These are phyloP conservation scores for Oldenlandia corymbosa DNA, from an alignment of 257 asterid species.

Conservation along the genomic window DNA sequence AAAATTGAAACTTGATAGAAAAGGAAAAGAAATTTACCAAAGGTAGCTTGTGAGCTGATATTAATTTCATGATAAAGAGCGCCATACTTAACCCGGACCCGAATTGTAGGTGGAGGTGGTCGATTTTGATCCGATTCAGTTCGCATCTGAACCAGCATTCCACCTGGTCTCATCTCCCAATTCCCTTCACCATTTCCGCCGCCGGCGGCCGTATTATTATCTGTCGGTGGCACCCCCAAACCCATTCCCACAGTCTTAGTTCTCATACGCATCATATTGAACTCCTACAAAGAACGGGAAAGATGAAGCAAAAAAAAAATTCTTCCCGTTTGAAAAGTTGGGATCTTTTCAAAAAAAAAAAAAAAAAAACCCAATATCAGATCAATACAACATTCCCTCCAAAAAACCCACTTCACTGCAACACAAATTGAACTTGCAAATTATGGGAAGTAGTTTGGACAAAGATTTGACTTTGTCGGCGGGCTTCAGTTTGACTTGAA, in stretches of 20 bases:
- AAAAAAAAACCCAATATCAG: neutral
- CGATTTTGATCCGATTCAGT: constrained; percentile 30
- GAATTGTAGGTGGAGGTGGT: constrained; percentile 33
- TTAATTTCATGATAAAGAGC: constrained; percentile 34
- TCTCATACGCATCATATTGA: constrained; percentile 24
- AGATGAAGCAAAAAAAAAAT: neutral
- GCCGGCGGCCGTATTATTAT: neutral
- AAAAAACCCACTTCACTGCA: neutral
- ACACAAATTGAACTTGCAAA: too few species aligned
- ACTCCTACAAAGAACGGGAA: neutral
- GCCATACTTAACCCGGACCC: constrained; percentile 41
- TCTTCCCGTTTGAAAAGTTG: neutral
- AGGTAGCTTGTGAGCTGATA: constrained; percentile 42
- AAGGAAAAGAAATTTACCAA: constrained; percentile 22
- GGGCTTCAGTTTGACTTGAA: neutral
- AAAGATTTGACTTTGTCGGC: constrained; percentile 13
- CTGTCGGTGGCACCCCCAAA: constrained; percentile 6
- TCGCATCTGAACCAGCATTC: constrained; percentile 47
- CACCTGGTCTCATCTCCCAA: constrained; percentile 54
- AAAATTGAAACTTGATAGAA: neutral
- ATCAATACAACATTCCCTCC: constrained; percentile 4
- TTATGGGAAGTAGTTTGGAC: neutral
- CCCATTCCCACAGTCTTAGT: constrained; percentile 15
- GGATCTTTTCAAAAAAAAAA: too few species aligned
- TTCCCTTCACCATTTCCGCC: constrained; percentile 19